Base-by-base conservation (phyloP, 352 stramenopile genomes). In the Pythium dissotocum region DNA sequence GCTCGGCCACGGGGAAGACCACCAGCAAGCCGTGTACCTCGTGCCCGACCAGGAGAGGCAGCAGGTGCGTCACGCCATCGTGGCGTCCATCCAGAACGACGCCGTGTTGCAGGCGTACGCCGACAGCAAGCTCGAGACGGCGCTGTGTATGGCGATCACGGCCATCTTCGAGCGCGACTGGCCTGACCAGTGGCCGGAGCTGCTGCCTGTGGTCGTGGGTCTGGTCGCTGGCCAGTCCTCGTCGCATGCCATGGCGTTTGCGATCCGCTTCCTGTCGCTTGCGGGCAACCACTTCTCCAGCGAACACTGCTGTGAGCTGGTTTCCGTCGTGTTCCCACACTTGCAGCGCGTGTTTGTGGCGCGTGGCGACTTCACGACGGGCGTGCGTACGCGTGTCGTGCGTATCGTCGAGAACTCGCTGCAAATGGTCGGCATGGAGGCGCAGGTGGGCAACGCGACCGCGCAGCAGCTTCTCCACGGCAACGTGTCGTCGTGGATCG, bases 161-260 rank as follows among this genome's bases (percentile, higher is more conserved):
- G 80, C 85, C 54, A 87, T 95, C 63, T 93, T 93, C 55, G 85
- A 95, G 70, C 84, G 82, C 61, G 87, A 95, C 62, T 93, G 84
- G 83, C 87, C 85, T 32, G 85, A 93, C 63, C 84, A 95, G 71
- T 95, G 87, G 87, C 66, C 75, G 14, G 85, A 92, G 49, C 80
- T 95, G 68, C 60, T 95, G 51, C 85, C 87, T 2, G 71, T 78
- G 2, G 64, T 93, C 9, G 70, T 93, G 56, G 66, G 71, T 49
- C 83, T 95, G 56, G 79, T 93, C 52, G 70, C 80, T 0, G 77
- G 72, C 13, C 68, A 80, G 51, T 58, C 63, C 55, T 70, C 63
- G 55, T 46, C 64, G 48, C 64, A 57, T 8, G 79, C 73, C 12
- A 89, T 91, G 44, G 83, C 83, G 66, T 88, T 94, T 58, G 76